phyloP scores from a whole-genome alignment of 176 grass and related monocot species.

The maize (Zea mays) region DNA sequence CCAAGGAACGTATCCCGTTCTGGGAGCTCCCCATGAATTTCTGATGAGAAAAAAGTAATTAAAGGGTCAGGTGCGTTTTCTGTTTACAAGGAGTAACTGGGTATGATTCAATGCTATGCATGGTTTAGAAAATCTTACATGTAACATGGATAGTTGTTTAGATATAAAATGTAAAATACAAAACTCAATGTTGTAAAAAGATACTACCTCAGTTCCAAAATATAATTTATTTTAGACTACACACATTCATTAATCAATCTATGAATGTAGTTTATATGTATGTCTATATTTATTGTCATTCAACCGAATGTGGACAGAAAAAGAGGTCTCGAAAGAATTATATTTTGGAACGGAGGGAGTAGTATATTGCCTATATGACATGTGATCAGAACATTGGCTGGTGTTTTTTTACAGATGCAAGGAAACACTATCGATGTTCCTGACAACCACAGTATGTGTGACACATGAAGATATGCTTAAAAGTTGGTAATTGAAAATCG shows the following conservation, averaged over 20 bases:
- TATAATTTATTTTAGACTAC: too few relatives aligned
- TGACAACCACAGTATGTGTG: background rate
- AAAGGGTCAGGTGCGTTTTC: constrained; percentile 13
- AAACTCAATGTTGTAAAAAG: background rate
- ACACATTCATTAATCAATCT: too few relatives aligned
- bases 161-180: background rate
- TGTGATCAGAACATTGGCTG: background rate
- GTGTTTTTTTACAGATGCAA: background rate
- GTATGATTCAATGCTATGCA: background rate
- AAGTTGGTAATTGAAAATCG: too few relatives aligned
- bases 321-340: too few relatives aligned
- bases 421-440: background rate
- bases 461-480: constrained; percentile 11
- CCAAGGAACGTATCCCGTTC: constrained; percentile 78
- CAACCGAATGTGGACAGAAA: too few relatives aligned
- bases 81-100: constrained; percentile 13
- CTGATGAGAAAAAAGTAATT: constrained; percentile 47
- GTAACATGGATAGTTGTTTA: background rate
- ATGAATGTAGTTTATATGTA: too few relatives aligned
- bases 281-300: too few relatives aligned
- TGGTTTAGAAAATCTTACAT: background rate
- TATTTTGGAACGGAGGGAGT: too few relatives aligned
- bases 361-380: background rate
- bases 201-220: too few relatives aligned
- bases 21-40: constrained; percentile 97